Conservation (phyloP, 164 flowering plant genomes). For the Berberis vulgaris region DNA sequence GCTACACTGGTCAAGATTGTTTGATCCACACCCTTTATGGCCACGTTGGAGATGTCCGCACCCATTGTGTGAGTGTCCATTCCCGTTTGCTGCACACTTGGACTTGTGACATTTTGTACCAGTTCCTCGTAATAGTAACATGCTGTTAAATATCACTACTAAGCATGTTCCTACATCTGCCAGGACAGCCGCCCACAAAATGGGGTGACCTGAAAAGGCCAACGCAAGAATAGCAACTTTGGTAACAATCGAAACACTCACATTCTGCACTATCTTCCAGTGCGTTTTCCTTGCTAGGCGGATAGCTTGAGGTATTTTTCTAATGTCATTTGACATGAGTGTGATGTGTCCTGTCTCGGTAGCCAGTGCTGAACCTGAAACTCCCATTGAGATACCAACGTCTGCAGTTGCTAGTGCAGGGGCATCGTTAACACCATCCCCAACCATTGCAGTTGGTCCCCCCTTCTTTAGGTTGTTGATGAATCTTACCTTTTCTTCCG, state of each 20-base stretch:
- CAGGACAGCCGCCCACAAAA: conserved; percentile 86
- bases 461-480: conserved; percentile 43
- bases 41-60: neutral
- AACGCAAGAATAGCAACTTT: conserved; percentile 59
- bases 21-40: conserved; percentile 1
- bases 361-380: conserved; percentile 88
- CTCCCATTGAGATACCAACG: conserved; percentile 93
- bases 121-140: conserved; percentile 49
- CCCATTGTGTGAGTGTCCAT: neutral
- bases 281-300: conserved; percentile 38
- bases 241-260: conserved; percentile 47
- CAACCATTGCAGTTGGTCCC: conserved; percentile 73
- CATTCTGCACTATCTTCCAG: conserved; percentile 52
- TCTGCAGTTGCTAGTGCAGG: conserved; percentile 88
- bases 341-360: conserved; percentile 75
- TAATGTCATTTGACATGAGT: conserved; percentile 82
- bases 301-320: conserved; percentile 57
- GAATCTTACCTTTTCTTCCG: conserved; percentile 69
- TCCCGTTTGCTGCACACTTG: neutral
- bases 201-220: conserved; percentile 77
- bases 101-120: conserved; percentile 11
- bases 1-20: neutral
- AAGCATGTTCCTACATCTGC: conserved; percentile 88
- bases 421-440: conserved; percentile 93
- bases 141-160: conserved; percentile 79